Evolutionary conservation across 768 basidiomycete genomes (phyloP), one percentile per base, ranked within the genome.

Genomic region (Trametes punicea): DNA sequence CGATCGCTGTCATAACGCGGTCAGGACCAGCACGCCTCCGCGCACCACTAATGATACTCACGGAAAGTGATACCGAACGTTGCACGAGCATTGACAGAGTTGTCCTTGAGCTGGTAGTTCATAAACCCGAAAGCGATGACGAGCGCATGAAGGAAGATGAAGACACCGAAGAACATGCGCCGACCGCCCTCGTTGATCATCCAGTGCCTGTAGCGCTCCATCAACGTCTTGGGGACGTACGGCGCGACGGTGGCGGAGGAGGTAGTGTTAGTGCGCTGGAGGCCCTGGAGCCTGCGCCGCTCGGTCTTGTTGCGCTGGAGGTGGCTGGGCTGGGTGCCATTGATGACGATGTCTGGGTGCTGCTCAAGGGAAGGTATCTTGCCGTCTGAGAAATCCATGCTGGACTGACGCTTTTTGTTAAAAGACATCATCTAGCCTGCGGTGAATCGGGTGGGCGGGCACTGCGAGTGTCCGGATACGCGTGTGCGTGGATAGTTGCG

Each of bases 171-270:
- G 77, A 94, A 92, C 34, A 95, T 63, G 51, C 81, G 77, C 40
- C 80, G 79, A 13, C 88, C 84, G 65, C 94, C 94, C 67, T 95
- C 93, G 68, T 95, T 94, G 70, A 94, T 91, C 88, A 93, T 88
- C 93, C 93, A 96, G n/a, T 84, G 64, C 62, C 79, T 77, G 64
- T 81, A 78, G 62, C 70, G 80, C 63, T 83, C 77, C 40, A 65
- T 63, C 42, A 73, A 66, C 2, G 76, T 74, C 49, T 63, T 70
- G 29, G 79, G 74, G 42, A 69, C 64, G 57, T 75, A 75, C 15
- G 69, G 69, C 0, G 68, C 65, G 5, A 65, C 65, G 31, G 61
- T 52, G 2, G 54, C 57, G 1, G 73, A 68, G 39, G 46, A 60
- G 25, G 61, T 69, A 10, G 80, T 80, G 60, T 78, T 74, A 2